These are phyloP conservation scores for Pleurotus sapidus DNA, from an alignment of 768 basidiomycete species.

Conservation along the genomic window DNA sequence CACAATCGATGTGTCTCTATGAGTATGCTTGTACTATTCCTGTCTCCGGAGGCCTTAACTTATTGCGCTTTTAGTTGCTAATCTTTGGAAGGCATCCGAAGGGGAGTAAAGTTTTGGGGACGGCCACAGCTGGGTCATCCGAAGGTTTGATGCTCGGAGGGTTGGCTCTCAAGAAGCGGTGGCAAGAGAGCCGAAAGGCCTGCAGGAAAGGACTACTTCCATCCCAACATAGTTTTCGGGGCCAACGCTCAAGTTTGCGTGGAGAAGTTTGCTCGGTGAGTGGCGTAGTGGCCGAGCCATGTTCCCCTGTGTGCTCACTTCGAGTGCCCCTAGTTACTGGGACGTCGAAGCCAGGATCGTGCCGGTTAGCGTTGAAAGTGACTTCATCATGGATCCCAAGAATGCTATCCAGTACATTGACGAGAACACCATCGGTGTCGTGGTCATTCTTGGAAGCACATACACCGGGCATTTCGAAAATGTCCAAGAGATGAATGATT, in stretches of 20 bases:
- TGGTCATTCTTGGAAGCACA: slow-evolving; percentile 48
- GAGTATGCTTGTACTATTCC: slow-evolving; percentile 28
- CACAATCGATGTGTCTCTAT: slow-evolving; percentile 56
- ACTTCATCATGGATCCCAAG: slow-evolving; percentile 53
- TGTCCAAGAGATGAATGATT: slow-evolving; percentile 51
- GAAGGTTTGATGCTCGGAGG: slow-evolving; percentile 75
- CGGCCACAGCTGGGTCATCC: slow-evolving; percentile 61
- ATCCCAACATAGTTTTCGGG: slow-evolving; percentile 59
- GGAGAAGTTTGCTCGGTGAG: slow-evolving; percentile 60
- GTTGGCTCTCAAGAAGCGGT: slow-evolving; percentile 59
- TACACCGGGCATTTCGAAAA: slow-evolving; percentile 68
- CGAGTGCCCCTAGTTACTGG: slow-evolving; percentile 36
- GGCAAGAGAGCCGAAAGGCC: slow-evolving; percentile 61
- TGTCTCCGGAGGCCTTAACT: background rate
- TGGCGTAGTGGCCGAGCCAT: background rate
- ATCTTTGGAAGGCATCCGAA: slow-evolving; percentile 67
- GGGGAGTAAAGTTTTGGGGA: slow-evolving; percentile 52
- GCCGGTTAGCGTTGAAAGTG: slow-evolving; percentile 39
- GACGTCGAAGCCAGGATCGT: slow-evolving; percentile 60
- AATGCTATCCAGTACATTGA: slow-evolving; percentile 52
- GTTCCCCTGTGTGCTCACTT: background rate
- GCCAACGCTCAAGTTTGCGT: slow-evolving; percentile 55
- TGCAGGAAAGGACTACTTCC: slow-evolving; percentile 51
- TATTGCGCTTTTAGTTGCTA: slow-evolving; percentile 33
- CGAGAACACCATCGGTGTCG: slow-evolving; percentile 70